phyloP scores from a whole-genome alignment of 441 rosid species.

The Rhodomyrtus psidioides region DNA sequence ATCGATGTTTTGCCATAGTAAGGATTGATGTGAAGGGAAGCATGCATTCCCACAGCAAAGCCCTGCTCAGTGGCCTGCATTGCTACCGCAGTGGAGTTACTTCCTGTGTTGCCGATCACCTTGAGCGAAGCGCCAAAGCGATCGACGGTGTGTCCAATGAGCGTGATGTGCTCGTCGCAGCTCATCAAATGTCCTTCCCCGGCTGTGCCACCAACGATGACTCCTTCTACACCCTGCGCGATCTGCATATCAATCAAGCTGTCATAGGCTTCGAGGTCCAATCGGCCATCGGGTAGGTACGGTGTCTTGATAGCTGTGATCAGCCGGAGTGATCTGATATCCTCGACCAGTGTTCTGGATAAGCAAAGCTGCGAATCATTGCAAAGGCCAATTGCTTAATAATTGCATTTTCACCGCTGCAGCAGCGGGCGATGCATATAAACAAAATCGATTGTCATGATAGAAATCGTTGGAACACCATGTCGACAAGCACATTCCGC shows the following conservation, averaged over 20 bases:
- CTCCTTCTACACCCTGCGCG: constrained; percentile 54
- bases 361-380: not conserved
- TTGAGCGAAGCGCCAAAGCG: constrained; percentile 66
- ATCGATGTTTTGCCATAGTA: constrained; percentile 80
- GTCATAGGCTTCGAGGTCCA: constrained; percentile 81
- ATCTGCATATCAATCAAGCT: constrained; percentile 62
- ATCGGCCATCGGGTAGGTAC: constrained; percentile 79
- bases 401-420: not conserved
- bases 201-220: constrained; percentile 82
- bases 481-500: not conserved
- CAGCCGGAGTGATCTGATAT: constrained; percentile 56
- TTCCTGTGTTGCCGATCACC: constrained; percentile 85
- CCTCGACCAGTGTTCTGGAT: constrained; percentile 57
- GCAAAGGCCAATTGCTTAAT: not conserved
- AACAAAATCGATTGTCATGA: not conserved
- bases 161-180: constrained; percentile 94
- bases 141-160: constrained; percentile 72
- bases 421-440: not conserved
- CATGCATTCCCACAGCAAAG: constrained; percentile 90
- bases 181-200: constrained; percentile 94
- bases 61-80: constrained; percentile 91
- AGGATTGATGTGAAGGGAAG: constrained; percentile 88
- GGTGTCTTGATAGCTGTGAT: constrained; percentile 91
- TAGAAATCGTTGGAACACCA: too few species aligned
- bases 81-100: constrained; percentile 85